These are phyloP conservation scores for Neoboletus subvelutipes DNA, from an alignment of 768 basidiomycete genomes.

Conservation along the genomic window DNA sequence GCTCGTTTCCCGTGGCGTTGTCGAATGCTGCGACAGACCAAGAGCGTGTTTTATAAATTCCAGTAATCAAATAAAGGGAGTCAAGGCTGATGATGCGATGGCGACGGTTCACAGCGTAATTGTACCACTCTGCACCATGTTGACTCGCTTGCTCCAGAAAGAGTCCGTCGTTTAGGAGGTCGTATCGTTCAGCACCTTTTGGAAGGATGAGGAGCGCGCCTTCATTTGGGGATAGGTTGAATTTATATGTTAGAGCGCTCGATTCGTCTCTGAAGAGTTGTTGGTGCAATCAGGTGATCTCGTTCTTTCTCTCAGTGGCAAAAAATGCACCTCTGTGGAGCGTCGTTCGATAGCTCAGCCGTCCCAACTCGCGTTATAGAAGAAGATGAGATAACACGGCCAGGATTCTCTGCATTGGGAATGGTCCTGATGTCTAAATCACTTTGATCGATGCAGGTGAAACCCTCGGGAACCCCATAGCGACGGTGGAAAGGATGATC, in stretches of 20 bases:
- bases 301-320: not conserved
- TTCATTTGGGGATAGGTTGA: not conserved
- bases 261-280: not conserved
- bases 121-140: constrained; percentile 1
- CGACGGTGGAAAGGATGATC: constrained; percentile 22
- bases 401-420: not conserved
- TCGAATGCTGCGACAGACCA: constrained; percentile 28
- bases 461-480: constrained; percentile 25
- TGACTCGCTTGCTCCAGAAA: not conserved
- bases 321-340: not conserved
- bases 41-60: constrained; percentile 1
- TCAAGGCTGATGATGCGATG: not conserved
- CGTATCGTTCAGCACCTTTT: not conserved
- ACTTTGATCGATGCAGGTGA: constrained; percentile 17
- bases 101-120: not conserved
- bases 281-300: not conserved
- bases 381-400: not conserved
- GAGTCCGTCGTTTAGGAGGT: not conserved
- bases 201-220: not conserved
- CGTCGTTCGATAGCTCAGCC: not conserved
- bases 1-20: too few species aligned
- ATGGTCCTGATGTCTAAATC: constrained; percentile 8
- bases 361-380: not conserved
- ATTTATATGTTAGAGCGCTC: not conserved
- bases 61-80: not conserved